Percentiles rank a stretch among this genome's conserved stretches.
Evolutionary conservation across 495 filamentous ascomycete genomes (phyloP).

Genomic region (Aspergillus panamensis): DNA sequence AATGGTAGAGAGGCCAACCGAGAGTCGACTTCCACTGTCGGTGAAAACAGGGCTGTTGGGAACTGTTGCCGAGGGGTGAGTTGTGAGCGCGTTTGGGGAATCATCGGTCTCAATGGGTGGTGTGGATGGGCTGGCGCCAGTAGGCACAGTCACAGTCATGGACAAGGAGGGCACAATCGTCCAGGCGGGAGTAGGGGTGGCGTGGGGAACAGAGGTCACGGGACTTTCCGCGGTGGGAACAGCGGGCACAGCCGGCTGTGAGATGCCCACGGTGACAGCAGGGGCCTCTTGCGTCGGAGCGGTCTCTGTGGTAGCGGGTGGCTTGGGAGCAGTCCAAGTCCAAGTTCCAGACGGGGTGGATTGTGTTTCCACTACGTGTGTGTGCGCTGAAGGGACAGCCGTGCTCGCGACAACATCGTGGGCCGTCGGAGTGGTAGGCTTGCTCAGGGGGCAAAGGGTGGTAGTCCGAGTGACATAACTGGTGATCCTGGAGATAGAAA

Average conservation of each 20-base stretch:
- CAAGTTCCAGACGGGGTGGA: too few species aligned
- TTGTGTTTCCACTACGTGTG: neutral
- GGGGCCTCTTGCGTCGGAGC: neutral
- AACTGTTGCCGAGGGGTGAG: constrained; percentile 14
- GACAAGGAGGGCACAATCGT: constrained; percentile 8
- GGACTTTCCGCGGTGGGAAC: neutral
- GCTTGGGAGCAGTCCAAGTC: neutral
- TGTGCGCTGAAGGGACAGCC: neutral
- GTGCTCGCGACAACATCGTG: neutral
- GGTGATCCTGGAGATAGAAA: constrained; percentile 11
- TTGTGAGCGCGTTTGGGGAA: neutral
- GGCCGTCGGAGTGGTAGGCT: neutral
- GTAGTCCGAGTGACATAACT: constrained; percentile 21
- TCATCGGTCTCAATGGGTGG: constrained; percentile 3
- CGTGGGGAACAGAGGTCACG: neutral
- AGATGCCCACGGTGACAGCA: neutral
- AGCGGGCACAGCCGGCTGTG: neutral
- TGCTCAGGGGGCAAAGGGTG: constrained; percentile 11
- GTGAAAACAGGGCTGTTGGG: constrained; percentile 30
- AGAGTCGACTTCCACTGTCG: constrained; percentile 26
- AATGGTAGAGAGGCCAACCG: constrained; percentile 20
- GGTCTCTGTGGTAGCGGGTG: neutral
- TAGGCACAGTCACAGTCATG: constrained; percentile 15
- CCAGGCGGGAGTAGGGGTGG: neutral
- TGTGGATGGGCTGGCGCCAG: constrained; percentile 3